Percentiles rank a stretch among this genome's conserved stretches.
Conservation (phyloP, 2,329 filamentous ascomycete species). For the Lasiodiplodia theobromae region DNA sequence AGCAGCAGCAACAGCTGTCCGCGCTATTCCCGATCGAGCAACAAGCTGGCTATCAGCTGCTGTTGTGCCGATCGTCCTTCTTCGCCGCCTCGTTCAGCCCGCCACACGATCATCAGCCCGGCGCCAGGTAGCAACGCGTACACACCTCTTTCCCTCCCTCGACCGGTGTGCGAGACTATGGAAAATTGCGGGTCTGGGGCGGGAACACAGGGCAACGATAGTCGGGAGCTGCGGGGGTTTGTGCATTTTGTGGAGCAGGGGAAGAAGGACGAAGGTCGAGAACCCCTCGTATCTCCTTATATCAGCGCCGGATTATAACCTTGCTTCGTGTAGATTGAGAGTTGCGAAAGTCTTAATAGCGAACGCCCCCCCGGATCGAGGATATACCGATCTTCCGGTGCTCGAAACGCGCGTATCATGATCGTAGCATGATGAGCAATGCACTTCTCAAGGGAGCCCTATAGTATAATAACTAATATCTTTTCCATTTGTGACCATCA, state of each 20-base stretch:
- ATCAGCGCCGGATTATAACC: not conserved
- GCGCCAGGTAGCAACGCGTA: too few relatives aligned
- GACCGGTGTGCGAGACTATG: too few relatives aligned
- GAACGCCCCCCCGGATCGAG: not conserved
- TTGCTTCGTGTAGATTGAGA: not conserved
- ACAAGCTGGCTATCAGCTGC: not conserved
- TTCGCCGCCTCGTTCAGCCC: not conserved
- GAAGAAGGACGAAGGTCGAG: not conserved
- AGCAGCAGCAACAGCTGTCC: not conserved
- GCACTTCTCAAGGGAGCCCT: too few relatives aligned
- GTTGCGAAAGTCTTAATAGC: not conserved
- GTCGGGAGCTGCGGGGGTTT: not conserved
- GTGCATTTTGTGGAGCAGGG: not conserved
- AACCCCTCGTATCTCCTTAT: not conserved
- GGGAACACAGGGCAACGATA: not conserved
- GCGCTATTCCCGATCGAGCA: conserved; percentile 7
- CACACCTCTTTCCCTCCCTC: too few relatives aligned
- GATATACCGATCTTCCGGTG: not conserved
- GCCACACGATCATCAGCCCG: not conserved
- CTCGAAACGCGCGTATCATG: not conserved
- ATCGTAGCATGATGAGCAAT: not conserved
- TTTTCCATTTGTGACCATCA: not conserved
- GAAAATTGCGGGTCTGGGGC: not conserved
- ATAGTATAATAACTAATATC: not conserved
- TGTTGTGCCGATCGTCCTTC: not conserved